Evolutionary conservation across 1,284 basidiomycete species (phyloP).

Genomic region (Ganoderma sp.): DNA sequence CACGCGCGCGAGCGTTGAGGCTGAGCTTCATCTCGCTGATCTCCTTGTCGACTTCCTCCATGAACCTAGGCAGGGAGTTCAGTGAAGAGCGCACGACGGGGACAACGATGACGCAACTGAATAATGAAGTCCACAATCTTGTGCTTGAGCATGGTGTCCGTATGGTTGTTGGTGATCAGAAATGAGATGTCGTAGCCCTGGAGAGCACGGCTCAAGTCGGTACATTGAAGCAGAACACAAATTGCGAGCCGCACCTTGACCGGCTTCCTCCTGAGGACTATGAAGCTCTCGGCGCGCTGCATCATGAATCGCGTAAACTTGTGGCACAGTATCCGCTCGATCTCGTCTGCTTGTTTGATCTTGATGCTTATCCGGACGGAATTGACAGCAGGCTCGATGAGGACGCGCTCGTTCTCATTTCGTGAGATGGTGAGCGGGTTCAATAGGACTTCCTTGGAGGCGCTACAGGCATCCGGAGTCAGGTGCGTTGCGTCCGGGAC

Average conservation of each 20-base stretch:
- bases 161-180: conserved; percentile 96
- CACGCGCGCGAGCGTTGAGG: conserved; percentile 95
- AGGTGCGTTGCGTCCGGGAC: not conserved
- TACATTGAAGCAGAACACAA: not conserved
- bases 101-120: conserved; percentile 59
- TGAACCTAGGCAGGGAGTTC: conserved; percentile 65
- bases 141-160: conserved; percentile 98
- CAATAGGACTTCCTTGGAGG: conserved; percentile 92
- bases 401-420: conserved; percentile 95
- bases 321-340: conserved; percentile 95
- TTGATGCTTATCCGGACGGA: conserved; percentile 95
- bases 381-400: conserved; percentile 97
- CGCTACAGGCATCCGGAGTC: conserved; percentile 51
- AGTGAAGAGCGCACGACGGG: conserved; percentile 1
- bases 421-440: conserved; percentile 93
- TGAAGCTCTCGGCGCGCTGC: conserved; percentile 96
- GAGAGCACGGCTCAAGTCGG: conserved; percentile 12
- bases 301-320: conserved; percentile 99
- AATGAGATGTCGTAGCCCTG: conserved; percentile 99
- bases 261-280: conserved; percentile 94
- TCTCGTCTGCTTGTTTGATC: conserved; percentile 99
- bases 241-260: conserved; percentile 65
- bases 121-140: conserved; percentile 99
- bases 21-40: conserved; percentile 92
- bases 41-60: conserved; percentile 97